Evolutionary conservation across 73 alveolate genomes (phyloP), one percentile per base, ranked within the genome.

Genomic region (Paramecium primaurelia): DNA sequence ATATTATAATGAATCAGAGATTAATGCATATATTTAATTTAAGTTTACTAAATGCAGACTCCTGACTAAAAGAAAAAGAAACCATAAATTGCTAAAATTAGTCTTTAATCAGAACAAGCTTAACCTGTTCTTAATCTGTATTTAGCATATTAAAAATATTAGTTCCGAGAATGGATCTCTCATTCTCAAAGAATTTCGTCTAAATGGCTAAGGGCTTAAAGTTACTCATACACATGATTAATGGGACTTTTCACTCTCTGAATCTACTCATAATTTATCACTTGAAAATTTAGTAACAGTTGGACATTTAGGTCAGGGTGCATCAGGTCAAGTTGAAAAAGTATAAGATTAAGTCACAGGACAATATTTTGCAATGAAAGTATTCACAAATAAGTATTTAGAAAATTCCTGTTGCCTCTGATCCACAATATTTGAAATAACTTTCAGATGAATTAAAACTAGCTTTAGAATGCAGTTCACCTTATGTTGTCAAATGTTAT

Each of bases 401-500:
- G 91, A 80, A 80, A 80, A 80, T 80, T 25, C 73, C 91, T 16
- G 91, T 80, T n/a, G 28, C 73, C 8, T 80, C 91, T 7, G 91
- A 80, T 47, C 91, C 91, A 14, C 14, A 34, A 20, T 80, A 80
- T 80, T 44, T 80, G 42, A 80, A 80, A 25, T 32, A 80, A 47
- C 73, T 80, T 9, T 80, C 91, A 49, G 91, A 80, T 20, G 94
- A 89, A 89, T 44, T 89, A 28, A 80, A 89, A 25, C 40, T 83
- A 11, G 92, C 77, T 12, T 34, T 89, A 25, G 77, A 49, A 47
- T 89, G 92, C 9, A 58, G 54, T 45, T 89, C 94, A 20, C 97
- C 97, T 11, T 96, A 96, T 92, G 86, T 98, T 42, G 98, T 98
- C 28, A 93, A 97, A 86, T 98, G 96, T 93, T 95, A 95, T 94